Base-by-base conservation (phyloP, 495 filamentous ascomycete species). In the Terfezia claveryi region DNA sequence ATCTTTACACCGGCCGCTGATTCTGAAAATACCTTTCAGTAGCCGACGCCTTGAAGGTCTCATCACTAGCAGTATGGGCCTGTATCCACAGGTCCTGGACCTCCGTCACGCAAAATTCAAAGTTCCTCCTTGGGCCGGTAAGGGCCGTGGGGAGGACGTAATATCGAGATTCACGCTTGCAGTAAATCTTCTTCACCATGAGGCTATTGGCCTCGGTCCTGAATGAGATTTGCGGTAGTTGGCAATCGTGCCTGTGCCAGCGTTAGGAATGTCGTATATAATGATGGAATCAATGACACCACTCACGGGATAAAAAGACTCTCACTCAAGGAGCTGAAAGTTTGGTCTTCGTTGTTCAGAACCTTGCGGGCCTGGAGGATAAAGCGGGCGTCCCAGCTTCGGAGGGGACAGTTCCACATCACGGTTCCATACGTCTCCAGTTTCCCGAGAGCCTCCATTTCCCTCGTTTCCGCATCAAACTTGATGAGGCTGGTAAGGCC, bases 351-450 rank as follows among this genome's bases (percentile, higher is more conserved):
- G 49, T 53, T 55, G 44, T 59, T 51, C 46, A 62, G 46, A 14
- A 56, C 20, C 20, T 59, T 58, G 20, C 49, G 37, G 11, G 59
- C 59, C n/a, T 49, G 50, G 36, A 62, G 59, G 14, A 51, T 62
- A 41, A 56, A 62, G 46, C 56, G 55, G 12, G 60, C 50, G 49
- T 62, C 60, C 60, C 60, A 62, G 10, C 59, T 54, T 11, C 60
- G 62, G 54, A 58, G 56, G 37, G 60, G 60, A 12, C 54, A 53
- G 44, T 55, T 50, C 60, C 60, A 62, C 16, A 59, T 54, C 37
- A 59, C 51, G 38, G 37, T 59, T 0, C 60, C 53, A 56, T 62
- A 62, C 14, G 49, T 54, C 23, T 62, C 56, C 11, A 56, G 36
- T 8, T 62, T 59, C 11, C 53, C 60, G 49, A 62, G 62, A 32